Evolutionary conservation across 1,284 basidiomycete genomes (phyloP).

Genomic region (Entoloma clypeatum): DNA sequence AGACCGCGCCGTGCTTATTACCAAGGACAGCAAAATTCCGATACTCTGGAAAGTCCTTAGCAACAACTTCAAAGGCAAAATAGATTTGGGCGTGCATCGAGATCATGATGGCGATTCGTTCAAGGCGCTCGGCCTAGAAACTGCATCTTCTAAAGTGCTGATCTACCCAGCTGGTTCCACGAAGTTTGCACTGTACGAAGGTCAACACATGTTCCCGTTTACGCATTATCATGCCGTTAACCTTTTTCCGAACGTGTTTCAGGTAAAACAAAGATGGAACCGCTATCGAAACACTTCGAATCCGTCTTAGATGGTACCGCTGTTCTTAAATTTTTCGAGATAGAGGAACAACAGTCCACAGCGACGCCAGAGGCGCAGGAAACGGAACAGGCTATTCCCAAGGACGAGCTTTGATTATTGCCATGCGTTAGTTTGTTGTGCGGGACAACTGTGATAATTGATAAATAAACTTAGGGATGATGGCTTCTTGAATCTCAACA

Average conservation of each 20-base stretch:
- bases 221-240: not conserved
- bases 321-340: slow-evolving; percentile 45
- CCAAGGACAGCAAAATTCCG: slow-evolving; percentile 74
- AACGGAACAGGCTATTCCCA: too few species aligned
- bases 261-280: slow-evolving; percentile 65
- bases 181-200: slow-evolving; percentile 55
- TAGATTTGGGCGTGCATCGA: slow-evolving; percentile 65
- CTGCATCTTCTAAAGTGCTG: slow-evolving; percentile 58
- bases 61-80: slow-evolving; percentile 66
- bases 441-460: too few species aligned
- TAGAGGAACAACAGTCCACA: too few species aligned
- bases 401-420: too few species aligned
- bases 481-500: too few species aligned
- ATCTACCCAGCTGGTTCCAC: slow-evolving; percentile 59
- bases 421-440: too few species aligned
- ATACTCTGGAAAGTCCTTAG: slow-evolving; percentile 83
- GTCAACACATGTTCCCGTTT: slow-evolving; percentile 36
- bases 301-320: slow-evolving; percentile 62
- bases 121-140: slow-evolving; percentile 51
- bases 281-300: slow-evolving; percentile 65
- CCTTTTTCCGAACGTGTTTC: not conserved
- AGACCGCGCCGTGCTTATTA: slow-evolving; percentile 72
- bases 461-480: too few species aligned
- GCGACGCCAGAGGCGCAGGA: too few species aligned
- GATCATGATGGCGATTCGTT: slow-evolving; percentile 64